phyloP scores from a whole-genome alignment of 257 asterid genomes.

The Solanum dulcamara region DNA sequence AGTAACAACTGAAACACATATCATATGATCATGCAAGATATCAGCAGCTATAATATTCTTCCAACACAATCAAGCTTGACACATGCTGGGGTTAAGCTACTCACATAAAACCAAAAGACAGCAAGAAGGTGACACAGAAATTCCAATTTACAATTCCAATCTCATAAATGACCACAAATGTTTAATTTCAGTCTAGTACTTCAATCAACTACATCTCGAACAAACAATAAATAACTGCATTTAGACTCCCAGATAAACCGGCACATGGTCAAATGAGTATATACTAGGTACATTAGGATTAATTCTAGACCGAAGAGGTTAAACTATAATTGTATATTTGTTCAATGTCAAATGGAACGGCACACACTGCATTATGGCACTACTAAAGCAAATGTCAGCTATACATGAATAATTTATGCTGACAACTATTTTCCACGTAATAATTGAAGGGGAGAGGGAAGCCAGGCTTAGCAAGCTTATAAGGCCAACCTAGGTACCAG shows the following conservation, averaged over 20 bases:
- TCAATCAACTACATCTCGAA: neutral
- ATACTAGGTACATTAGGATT: neutral
- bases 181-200: neutral
- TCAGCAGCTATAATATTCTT: neutral
- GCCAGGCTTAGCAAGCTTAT: neutral
- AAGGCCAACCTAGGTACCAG: neutral
- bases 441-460: neutral
- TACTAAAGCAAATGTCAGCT: neutral
- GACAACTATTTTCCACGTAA: neutral
- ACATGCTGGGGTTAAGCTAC: neutral
- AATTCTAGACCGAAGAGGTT: neutral
- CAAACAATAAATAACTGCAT: neutral
- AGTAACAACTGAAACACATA: too few species aligned
- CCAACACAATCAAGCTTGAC: neutral
- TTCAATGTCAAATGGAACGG: neutral
- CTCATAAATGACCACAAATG: neutral
- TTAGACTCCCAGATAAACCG: neutral
- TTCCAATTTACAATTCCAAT: neutral
- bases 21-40: neutral
- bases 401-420: neutral
- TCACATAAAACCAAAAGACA: neutral
- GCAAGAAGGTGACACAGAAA: neutral
- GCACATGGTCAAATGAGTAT: neutral
- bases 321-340: neutral
- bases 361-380: neutral